Evolutionary conservation across 2,329 filamentous ascomycete genomes (phyloP).

Genomic region (Diaporthe caulivora): DNA sequence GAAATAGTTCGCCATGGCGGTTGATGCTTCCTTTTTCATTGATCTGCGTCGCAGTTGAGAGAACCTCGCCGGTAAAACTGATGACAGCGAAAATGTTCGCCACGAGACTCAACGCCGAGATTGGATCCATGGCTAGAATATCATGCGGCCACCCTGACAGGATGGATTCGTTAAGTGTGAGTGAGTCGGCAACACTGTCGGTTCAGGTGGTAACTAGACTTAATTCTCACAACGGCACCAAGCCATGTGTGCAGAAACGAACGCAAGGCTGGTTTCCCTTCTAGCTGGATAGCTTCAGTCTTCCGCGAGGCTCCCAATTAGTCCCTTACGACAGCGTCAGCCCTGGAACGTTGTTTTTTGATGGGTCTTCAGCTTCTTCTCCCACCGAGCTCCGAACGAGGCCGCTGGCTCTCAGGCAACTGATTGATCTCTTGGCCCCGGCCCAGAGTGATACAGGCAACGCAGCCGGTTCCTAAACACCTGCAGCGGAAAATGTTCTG

Average conservation of each 20-base stretch:
- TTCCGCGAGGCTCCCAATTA: not conserved
- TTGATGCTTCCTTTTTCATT: not conserved
- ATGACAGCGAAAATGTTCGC: conserved; percentile 12
- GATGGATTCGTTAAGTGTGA: not conserved
- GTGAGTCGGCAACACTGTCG: not conserved
- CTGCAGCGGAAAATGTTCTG: not conserved
- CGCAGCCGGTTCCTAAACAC: not conserved
- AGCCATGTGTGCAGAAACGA: not conserved
- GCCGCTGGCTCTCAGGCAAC: not conserved
- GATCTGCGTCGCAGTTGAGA: conserved; percentile 1
- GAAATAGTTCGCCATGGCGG: not conserved
- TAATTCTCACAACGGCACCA: too few species aligned
- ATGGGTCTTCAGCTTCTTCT: not conserved
- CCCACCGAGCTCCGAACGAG: not conserved
- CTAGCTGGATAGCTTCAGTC: not conserved
- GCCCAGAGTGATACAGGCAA: too few species aligned
- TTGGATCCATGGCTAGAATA: not conserved
- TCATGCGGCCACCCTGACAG: too few species aligned
- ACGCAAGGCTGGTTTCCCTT: not conserved
- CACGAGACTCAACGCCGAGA: not conserved
- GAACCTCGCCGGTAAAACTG: conserved; percentile 1
- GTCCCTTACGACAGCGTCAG: not conserved
- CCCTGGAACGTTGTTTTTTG: not conserved
- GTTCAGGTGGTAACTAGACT: too few species aligned
- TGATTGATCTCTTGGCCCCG: too few species aligned